A percentile compares a stretch with the other conserved stretches of the same genome.
Evolutionary conservation across 1,284 basidiomycete genomes (phyloP).

Genomic region (Sporisorium iseilematis-ciliati): DNA sequence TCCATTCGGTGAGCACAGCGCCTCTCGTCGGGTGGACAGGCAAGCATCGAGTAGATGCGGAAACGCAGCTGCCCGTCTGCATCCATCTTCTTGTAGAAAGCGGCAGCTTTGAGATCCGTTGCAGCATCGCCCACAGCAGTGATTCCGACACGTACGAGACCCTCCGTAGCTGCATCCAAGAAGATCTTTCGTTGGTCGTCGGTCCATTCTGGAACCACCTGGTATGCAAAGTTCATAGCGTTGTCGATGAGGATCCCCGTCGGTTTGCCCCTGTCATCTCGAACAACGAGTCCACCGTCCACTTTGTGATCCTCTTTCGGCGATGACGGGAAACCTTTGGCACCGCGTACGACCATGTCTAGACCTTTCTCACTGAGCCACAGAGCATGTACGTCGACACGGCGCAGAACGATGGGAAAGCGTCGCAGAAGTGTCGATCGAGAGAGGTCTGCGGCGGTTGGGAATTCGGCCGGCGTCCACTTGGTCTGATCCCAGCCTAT

Average conservation of each 20-base stretch:
- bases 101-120: slow-evolving; percentile 37
- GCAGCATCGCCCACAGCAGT: slow-evolving; percentile 61
- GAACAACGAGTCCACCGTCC: slow-evolving; percentile 81
- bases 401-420: slow-evolving; percentile 31
- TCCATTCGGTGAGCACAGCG: slow-evolving; percentile 33
- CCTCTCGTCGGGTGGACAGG: slow-evolving; percentile 42
- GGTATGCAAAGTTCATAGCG: slow-evolving; percentile 62
- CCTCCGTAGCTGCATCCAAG: slow-evolving; percentile 77
- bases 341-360: slow-evolving; percentile 18
- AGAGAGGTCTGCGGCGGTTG: slow-evolving; percentile 78
- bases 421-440: slow-evolving; percentile 47
- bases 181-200: slow-evolving; percentile 74
- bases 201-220: slow-evolving; percentile 57
- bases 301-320: slow-evolving; percentile 71
- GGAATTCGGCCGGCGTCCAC: slow-evolving; percentile 72
- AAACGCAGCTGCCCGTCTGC: slow-evolving; percentile 35
- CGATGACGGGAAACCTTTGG: slow-evolving; percentile 66
- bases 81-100: slow-evolving; percentile 48
- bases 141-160: slow-evolving; percentile 79
- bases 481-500: slow-evolving; percentile 92
- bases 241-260: slow-evolving; percentile 75
- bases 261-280: slow-evolving; percentile 76
- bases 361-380: slow-evolving; percentile 83
- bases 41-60: slow-evolving; percentile 56
- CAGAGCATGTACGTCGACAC: slow-evolving; percentile 81